These are phyloP conservation scores for Sugiyamaella grinbergsii DNA, from an alignment of 1,139 yeast species.

Conservation along the genomic window DNA sequence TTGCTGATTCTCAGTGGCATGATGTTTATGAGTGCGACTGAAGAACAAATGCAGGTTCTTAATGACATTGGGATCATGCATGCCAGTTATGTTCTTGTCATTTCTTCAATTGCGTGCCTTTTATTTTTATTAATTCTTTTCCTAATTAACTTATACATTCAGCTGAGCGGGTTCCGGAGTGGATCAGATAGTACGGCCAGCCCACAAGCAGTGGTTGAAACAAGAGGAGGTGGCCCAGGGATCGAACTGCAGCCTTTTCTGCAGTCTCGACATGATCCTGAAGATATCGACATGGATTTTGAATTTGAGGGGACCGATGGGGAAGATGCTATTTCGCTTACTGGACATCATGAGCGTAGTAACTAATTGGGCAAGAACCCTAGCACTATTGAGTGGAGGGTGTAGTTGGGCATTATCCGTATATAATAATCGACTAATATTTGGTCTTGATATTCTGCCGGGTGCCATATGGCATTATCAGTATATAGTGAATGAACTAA, in stretches of 20 bases:
- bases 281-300: constrained; percentile 20
- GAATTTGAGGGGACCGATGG: constrained; percentile 11
- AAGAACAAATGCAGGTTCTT: constrained; percentile 77
- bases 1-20: constrained; percentile 76
- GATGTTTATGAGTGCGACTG: constrained; percentile 88
- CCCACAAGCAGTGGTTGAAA: not conserved
- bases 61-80: constrained; percentile 79
- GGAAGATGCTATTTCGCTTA: constrained; percentile 2
- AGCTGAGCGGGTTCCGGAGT: constrained; percentile 42
- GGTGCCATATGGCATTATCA: no score
- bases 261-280: constrained; percentile 18
- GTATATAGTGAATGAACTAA: no score
- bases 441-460: no score
- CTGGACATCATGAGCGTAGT: not conserved
- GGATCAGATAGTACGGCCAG: not conserved
- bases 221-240: constrained; percentile 11
- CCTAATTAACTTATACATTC: constrained; percentile 59
- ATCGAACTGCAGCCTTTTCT: constrained; percentile 31
- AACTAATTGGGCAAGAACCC: no score
- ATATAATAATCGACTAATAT: no score
- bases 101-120: constrained; percentile 72
- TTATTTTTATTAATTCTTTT: constrained; percentile 66
- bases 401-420: no score
- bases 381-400: no score
- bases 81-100: constrained; percentile 75